Evolutionary conservation across 2,329 filamentous ascomycete species (phyloP), one percentile per base, ranked within the genome.

Genomic region (Colletotrichum sp.): DNA sequence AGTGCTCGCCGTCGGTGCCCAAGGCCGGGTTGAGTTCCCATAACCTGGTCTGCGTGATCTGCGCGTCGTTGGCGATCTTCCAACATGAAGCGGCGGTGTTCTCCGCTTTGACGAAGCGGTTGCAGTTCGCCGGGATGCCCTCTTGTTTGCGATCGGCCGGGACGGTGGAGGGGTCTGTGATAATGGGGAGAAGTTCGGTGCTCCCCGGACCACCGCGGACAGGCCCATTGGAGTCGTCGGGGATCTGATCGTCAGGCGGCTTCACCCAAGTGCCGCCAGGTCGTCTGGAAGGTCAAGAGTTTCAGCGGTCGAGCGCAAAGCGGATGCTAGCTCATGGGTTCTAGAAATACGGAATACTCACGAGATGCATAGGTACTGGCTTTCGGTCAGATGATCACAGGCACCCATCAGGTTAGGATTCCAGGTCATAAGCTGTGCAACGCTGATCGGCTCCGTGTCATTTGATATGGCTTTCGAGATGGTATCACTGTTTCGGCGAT

Each of bases 1-100:
- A 82, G 69, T 82, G 78, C 18, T 75, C 76, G 9, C 82, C 80
- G 34, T 76, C 55, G 2, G 60, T n/a, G 18, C 77, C 79, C 7
- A 80, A 43, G 18, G 28, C 69, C 60, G 69, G 69, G 30, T 66
- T 72, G 10, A 57, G 52, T 15, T 72, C 63, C 13, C 15, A 72
- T 5, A 72, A 32, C 15, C 63, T 13, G 21, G 10, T 60, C 32
- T 63, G 68, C 13, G 68, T 63, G 58, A 71, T 71, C 18, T 60
- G 32, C 16, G 52, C 69, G 43, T 65, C 69, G 61, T 72, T 72
- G 12, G 43, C 43, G 15, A 72, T 60, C 43, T 65, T 67, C 70
- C 70, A 72, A 16, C 70, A 72, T n/a, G 61, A 60, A 24, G 61
- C 70, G 16, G 32, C 21, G 28, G 38, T 71, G 28, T 26, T 38